Base-by-base conservation (phyloP, 202 grass and related monocot genomes). In the Miscanthus sacchariflorus region DNA sequence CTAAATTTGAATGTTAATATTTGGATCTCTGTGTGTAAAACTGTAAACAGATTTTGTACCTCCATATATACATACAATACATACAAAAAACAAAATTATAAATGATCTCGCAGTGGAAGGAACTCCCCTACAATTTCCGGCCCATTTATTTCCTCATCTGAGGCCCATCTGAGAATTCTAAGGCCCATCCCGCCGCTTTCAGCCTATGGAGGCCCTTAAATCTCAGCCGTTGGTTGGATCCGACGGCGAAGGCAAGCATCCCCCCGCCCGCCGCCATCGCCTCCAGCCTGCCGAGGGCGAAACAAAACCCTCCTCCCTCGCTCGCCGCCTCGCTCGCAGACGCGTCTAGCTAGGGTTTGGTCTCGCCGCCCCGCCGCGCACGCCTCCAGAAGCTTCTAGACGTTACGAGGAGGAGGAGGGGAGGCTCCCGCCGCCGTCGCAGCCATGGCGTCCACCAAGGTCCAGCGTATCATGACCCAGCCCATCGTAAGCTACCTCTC, bases 391-490 rank as follows among this genome's bases (percentile, higher is more conserved):
- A 84, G 68, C 86, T 85, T 70, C 81, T 6, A 75, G 80, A 89
- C 17, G 56, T 23, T 61, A 19, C 58, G 49, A 88, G 23, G 33
- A 77, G 68, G 33, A 76, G 61, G 52, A 58, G 12, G 65, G 12
- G 39, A 33, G 59, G 74, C 43, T 71, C n/a, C 75, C 28, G 49
- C 59, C n/a, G n/a, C 79, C 63, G 78, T 59, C 2, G 88, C 23
- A 44, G 87, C 91, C 90, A 99, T 99, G 97, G 97, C 97, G 90
- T 99, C 94, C 72, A 93, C 97, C 24, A 99, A 99, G 80, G 97
- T 97, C 35, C 97, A 97, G 84, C 90, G 93, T 86, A 99, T 95
- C 64, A 99, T 99, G 97, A 95, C 94, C 86, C 97, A 99, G 88
- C 94, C 97, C 79, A 97, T 97, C 82, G 97, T 99, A 95, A 67